These are phyloP conservation scores for Sclerotiophoma versabilis DNA, from an alignment of 2,329 filamentous ascomycete species.

Conservation along the genomic window DNA sequence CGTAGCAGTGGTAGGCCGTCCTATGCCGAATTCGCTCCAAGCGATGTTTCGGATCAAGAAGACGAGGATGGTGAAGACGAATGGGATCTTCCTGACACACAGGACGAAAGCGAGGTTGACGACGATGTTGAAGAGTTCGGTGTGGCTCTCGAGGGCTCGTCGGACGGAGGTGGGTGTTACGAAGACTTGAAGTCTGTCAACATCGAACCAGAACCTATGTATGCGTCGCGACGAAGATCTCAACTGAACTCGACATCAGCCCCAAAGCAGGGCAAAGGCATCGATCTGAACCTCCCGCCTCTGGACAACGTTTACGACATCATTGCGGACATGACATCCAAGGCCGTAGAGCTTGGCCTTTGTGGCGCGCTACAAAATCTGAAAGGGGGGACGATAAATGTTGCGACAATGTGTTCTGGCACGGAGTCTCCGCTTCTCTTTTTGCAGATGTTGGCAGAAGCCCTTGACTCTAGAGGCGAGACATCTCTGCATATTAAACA, in stretches of 20 bases:
- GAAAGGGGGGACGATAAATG: conserved; percentile 52
- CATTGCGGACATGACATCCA: conserved; percentile 57
- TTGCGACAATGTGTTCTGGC: conserved; percentile 80
- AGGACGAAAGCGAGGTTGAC: neutral
- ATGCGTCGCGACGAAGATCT: neutral
- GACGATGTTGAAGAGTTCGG: conserved; percentile 13
- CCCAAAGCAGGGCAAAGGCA: conserved; percentile 21
- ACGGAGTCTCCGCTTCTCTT: conserved; percentile 77
- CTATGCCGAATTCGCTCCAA: conserved; percentile 15
- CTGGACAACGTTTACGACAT: conserved; percentile 57
- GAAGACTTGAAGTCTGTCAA: neutral
- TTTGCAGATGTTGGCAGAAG: conserved; percentile 60
- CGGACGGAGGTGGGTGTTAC: neutral
- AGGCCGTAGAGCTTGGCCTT: conserved; percentile 45
- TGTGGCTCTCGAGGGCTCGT: neutral
- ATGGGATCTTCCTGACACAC: neutral
- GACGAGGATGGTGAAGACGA: neutral
- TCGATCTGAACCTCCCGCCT: conserved; percentile 54
- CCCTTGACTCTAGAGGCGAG: conserved; percentile 24
- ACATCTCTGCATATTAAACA: conserved; percentile 44
- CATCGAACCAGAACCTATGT: neutral
- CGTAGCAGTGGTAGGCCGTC: conserved; percentile 20
- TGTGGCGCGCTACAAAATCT: conserved; percentile 46
- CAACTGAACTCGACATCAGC: neutral
- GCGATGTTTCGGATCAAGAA: conserved; percentile 11